A percentile compares a stretch with the other conserved stretches of the same genome.
Evolutionary conservation across 805 yeast genomes (phyloP).

Genomic region (Ascoidea tarda): DNA sequence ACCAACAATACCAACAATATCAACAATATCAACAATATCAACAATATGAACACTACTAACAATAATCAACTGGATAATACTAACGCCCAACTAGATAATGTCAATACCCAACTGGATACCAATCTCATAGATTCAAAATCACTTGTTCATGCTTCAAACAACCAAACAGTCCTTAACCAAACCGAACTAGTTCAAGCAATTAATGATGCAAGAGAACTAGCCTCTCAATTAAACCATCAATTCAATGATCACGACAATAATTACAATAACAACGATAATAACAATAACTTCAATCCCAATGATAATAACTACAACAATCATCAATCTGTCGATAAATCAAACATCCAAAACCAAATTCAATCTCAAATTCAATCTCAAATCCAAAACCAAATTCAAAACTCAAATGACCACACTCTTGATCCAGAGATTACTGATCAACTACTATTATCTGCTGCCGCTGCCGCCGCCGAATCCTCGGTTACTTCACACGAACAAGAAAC

Average conservation of each 20-base stretch:
- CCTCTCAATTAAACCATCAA: neutral
- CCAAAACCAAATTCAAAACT: neutral
- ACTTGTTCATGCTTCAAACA: too few species aligned
- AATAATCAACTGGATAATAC: too few species aligned
- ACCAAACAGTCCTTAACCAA: too few species aligned
- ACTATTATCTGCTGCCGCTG: conserved; percentile 5
- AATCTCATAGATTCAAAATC: too few species aligned
- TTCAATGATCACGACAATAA: neutral
- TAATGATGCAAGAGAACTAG: neutral
- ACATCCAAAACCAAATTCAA: neutral
- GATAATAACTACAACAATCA: neutral
- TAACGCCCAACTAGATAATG: too few species aligned
- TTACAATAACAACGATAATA: too few species aligned
- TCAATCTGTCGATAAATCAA: neutral
- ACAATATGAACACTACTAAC: too few species aligned
- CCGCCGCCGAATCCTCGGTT: neutral
- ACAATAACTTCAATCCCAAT: neutral
- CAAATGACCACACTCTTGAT: too few species aligned
- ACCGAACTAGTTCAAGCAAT: neutral
- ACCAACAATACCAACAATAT: too few species aligned
- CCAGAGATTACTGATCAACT: conserved; percentile 4
- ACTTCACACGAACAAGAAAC: neutral
- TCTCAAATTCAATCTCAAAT: neutral
- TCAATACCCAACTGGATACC: too few species aligned
- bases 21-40: too few species aligned